These are phyloP conservation scores for Triticum monococcum DNA, from an alignment of 176 grass and related monocot genomes.

Conservation along the genomic window DNA sequence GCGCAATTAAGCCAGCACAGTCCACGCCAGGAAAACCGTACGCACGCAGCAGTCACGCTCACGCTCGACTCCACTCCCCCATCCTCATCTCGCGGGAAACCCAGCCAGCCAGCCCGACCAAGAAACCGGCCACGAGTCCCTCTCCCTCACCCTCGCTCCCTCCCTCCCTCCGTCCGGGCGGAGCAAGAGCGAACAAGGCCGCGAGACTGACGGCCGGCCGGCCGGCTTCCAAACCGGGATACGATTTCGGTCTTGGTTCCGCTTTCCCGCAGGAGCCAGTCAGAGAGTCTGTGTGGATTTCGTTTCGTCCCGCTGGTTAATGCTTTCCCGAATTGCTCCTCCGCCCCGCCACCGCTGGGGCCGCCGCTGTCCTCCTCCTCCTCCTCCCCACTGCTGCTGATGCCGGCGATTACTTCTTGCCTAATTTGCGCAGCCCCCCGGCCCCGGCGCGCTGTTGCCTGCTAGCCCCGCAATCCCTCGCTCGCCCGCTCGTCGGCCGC, in stretches of 20 bases:
- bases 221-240: slow-evolving; percentile 10
- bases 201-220: not conserved
- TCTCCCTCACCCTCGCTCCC: not conserved
- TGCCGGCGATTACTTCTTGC: slow-evolving; percentile 24
- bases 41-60: not conserved
- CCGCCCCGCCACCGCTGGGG: not conserved
- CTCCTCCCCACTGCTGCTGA: not conserved
- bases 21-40: slow-evolving; percentile 13
- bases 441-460: not conserved
- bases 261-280: too few relatives aligned
- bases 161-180: not conserved
- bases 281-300: not conserved
- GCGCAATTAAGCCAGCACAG: slow-evolving; percentile 15
- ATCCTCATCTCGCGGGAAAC: slow-evolving; percentile 40
- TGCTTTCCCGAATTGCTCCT: slow-evolving; percentile 11
- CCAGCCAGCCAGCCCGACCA: not conserved
- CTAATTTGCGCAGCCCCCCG: not conserved
- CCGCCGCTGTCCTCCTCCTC: not conserved
- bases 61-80: not conserved
- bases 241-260: not conserved
- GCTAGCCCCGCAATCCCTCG: slow-evolving; percentile 22
- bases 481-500: slow-evolving; percentile 13
- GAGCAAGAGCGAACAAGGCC: slow-evolving; percentile 7
- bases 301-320: not conserved
- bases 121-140: not conserved